Percentiles rank a stretch among this genome's conserved stretches.
Evolutionary conservation across 2,329 filamentous ascomycete genomes (phyloP).

Genomic region (Tricladium varicosporioides): DNA sequence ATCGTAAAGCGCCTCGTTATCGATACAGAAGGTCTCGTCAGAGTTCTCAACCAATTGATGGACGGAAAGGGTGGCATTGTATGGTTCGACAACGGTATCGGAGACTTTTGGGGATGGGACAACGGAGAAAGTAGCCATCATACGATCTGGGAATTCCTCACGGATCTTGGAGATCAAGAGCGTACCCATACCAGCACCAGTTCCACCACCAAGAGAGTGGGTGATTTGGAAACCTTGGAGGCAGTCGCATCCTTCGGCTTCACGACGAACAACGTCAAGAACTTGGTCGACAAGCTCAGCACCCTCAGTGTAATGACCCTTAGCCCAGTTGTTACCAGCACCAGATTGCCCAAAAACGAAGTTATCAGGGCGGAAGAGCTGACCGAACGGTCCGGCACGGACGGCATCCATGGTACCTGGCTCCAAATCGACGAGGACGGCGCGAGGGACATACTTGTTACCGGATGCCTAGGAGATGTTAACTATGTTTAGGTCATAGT

Average conservation of each 20-base stretch:
- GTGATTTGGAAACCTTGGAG: constrained; percentile 99
- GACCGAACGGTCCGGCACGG: constrained; percentile 94
- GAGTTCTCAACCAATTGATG: constrained; percentile 99
- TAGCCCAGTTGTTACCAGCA: constrained; percentile 99
- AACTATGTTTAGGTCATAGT: constrained; percentile 21
- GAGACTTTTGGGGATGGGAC: constrained; percentile 99
- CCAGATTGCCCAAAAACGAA: constrained; percentile 99
- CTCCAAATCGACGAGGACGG: constrained; percentile 98
- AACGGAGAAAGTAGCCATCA: constrained; percentile 99
- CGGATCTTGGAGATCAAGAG: constrained; percentile 99
- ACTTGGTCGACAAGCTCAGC: constrained; percentile 98
- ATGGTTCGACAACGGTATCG: constrained; percentile 98
- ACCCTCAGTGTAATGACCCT: constrained; percentile 99
- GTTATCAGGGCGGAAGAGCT: constrained; percentile 99
- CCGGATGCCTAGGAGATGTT: constrained; percentile 68
- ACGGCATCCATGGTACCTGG: constrained; percentile 99
- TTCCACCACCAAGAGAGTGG: constrained; percentile 99
- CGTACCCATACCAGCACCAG: constrained; percentile 99
- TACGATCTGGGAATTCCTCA: constrained; percentile 99
- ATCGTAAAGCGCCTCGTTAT: constrained; percentile 99
- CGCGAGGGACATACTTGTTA: constrained; percentile 99
- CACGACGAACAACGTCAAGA: constrained; percentile 95
- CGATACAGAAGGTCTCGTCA: constrained; percentile 99
- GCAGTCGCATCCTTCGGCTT: constrained; percentile 98
- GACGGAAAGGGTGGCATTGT: constrained; percentile 98